A percentile compares a stretch with the other conserved stretches of the same genome.
Conservation (phyloP, 2,329 filamentous ascomycete species). For the Knufia fluminis region DNA sequence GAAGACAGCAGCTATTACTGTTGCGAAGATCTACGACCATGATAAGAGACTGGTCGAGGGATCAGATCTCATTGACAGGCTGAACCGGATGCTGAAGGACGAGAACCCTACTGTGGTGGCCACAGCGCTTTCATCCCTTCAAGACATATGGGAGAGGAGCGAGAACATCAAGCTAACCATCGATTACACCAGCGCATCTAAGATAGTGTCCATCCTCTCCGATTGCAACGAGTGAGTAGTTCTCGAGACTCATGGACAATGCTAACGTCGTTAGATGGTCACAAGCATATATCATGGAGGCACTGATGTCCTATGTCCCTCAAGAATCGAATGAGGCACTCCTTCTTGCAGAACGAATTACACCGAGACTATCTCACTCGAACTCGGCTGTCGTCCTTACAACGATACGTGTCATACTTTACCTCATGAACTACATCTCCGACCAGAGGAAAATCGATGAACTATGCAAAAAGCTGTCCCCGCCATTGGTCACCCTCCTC, state of each 20-base stretch:
- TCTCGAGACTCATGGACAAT: neutral
- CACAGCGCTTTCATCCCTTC: slow-evolving; percentile 78
- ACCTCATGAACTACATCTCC: slow-evolving; percentile 96
- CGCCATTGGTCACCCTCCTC: slow-evolving; percentile 84
- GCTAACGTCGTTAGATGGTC: slow-evolving; percentile 62
- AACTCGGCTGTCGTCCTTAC: slow-evolving; percentile 95
- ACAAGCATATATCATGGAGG: slow-evolving; percentile 95
- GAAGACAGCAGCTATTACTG: slow-evolving; percentile 92
- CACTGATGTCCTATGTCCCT: slow-evolving; percentile 94
- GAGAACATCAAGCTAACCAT: slow-evolving; percentile 97
- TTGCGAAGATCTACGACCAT: slow-evolving; percentile 96
- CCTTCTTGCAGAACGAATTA: slow-evolving; percentile 83
- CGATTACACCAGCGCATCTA: slow-evolving; percentile 93
- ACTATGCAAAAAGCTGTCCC: slow-evolving; percentile 85
- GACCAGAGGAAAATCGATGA: slow-evolving; percentile 81
- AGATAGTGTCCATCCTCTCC: slow-evolving; percentile 91
- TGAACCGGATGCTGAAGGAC: slow-evolving; percentile 83
- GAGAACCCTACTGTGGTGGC: slow-evolving; percentile 97
- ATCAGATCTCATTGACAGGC: slow-evolving; percentile 81
- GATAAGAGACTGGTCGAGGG: slow-evolving; percentile 81
- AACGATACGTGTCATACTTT: slow-evolving; percentile 90
- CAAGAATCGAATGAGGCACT: slow-evolving; percentile 82
- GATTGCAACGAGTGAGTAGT: slow-evolving; percentile 85
- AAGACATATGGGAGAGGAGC: slow-evolving; percentile 98
- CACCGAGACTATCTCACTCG: slow-evolving; percentile 90